Conservation (phyloP, 2,329 filamentous ascomycete species). For the Sarocladium strictum region DNA sequence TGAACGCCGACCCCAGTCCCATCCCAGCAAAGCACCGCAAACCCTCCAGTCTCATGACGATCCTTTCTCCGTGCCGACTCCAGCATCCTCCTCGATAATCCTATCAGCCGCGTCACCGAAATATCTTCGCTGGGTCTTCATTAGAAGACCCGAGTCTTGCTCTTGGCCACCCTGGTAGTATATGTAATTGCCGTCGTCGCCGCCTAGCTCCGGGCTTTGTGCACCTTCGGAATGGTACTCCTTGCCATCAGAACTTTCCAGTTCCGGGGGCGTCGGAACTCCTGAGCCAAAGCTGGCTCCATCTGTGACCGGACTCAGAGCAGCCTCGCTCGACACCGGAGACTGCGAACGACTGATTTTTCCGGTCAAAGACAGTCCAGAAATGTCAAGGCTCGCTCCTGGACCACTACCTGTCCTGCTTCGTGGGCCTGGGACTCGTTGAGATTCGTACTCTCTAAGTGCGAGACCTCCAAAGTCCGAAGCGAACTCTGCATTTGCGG, state of each 20-base stretch:
- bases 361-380: constrained; percentile 8
- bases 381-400: background rate
- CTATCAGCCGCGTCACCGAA: constrained; percentile 27
- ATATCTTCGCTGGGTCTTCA: constrained; percentile 28
- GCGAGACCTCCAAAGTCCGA: constrained; percentile 30
- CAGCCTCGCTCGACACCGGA: constrained; percentile 29
- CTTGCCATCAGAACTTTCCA: constrained; percentile 24
- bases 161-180: constrained; percentile 23
- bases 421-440: constrained; percentile 17
- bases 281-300: constrained; percentile 29
- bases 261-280: constrained; percentile 31
- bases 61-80: constrained; percentile 17
- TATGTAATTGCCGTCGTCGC: constrained; percentile 25
- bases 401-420: background rate
- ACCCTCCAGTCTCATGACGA: constrained; percentile 13
- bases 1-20: background rate
- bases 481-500: background rate
- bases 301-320: constrained; percentile 29
- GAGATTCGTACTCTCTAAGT: constrained; percentile 22
- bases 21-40: background rate
- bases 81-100: constrained; percentile 31
- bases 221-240: constrained; percentile 8
- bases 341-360: constrained; percentile 22
- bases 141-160: constrained; percentile 26
- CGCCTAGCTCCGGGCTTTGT: constrained; percentile 9